Base-by-base conservation (phyloP, 2,329 filamentous ascomycete species). In the Thermothelomyces thermophilus region DNA sequence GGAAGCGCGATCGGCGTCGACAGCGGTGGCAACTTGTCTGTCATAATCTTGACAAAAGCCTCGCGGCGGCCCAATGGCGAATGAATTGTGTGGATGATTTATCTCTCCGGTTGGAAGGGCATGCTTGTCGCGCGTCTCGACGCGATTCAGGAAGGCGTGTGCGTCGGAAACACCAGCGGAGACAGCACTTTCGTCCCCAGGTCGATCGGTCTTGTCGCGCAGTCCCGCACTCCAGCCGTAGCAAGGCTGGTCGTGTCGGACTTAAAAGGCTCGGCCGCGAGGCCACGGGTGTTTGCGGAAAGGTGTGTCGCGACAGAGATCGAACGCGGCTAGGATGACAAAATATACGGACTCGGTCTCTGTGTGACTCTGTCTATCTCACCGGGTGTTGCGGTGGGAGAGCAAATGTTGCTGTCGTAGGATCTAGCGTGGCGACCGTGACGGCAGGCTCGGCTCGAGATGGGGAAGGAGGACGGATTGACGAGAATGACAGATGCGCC, bases 1-100 rank as follows among this genome's bases (percentile, higher is more conserved):
- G 75, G 71, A 71, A 72, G 69, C 72, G 72, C 73, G 67, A 72
- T 69, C 68, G 74, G 77, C 68, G 76, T 76, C 63, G 72, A 72
- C 68, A 75, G 70, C 66, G 72, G 65, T 60, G 68, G 69, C 57
- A 70, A 69, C 66, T 73, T 79, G 68, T 82, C 79, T 69, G 76
- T 82, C 79, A 82, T 82, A 79, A 74, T 82, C 73, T 74, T 55
- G 34, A 71, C 59, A 57, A 66, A 59, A 62, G 66, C 70, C 72
- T 72, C 73, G 67, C 66, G 63, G 65, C 67, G 61, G 58, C 57
- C 59, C 54, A 58, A 60, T 55, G 63, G 59, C 62, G 63, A 62
- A 63, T 60, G 62, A 56, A 62, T 63, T 68, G 68, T 64, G 65
- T 66, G 61, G 64, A 63, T 63, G 66, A 61, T 66, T 75, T 77